Base-by-base conservation (phyloP, 2,329 filamentous ascomycete genomes). In the Pseudocercospora musae region DNA sequence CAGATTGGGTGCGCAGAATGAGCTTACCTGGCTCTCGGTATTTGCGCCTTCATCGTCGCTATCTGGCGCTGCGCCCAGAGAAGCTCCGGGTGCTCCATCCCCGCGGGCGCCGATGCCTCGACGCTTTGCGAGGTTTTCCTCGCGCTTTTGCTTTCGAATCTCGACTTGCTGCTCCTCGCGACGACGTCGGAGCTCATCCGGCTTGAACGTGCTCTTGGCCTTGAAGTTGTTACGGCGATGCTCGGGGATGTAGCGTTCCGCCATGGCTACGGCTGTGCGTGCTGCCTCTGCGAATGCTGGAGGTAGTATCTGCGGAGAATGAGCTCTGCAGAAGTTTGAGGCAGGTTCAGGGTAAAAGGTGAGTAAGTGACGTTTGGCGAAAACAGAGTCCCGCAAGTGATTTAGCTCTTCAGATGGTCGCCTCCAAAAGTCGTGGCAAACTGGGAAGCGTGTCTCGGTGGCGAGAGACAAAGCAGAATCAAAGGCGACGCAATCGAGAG, bases 211-310 rank as follows among this genome's bases (percentile, higher is more conserved):
- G 81, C 91, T 94, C 87, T 97, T 97, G 60, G 95, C 95, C 89
- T 99, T 99, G 89, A 96, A 99, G 83, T 96, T 93, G 70, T 92
- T 97, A 77, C 95, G 93, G 79, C 95, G 92, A 85, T 99, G 95
- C 84, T 99, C 95, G 79, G 95, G 95, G 76, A 99, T 99, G 84
- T 97, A 99, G 76, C 95, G 91, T 80, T 99, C 95, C 79, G 95
- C 90, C 95, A 99, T 99, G 82, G 73, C 88, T 73, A 71, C 67
- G 71, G 73, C 66, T 69, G 62, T 59, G 57, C 62, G 66, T 68
- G 66, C 21, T 31, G 29, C 48, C 42, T 25, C 5, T 49, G 48
- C 48, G 48, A 27, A 18, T 44, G 48, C 46, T 53, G 31, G 20
- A 50, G 46, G 57, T 42, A 53, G 29, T 52, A 29, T 57, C 31